These are phyloP conservation scores for Sporothrix humicola DNA, from an alignment of 2,329 filamentous ascomycete species.

Conservation along the genomic window DNA sequence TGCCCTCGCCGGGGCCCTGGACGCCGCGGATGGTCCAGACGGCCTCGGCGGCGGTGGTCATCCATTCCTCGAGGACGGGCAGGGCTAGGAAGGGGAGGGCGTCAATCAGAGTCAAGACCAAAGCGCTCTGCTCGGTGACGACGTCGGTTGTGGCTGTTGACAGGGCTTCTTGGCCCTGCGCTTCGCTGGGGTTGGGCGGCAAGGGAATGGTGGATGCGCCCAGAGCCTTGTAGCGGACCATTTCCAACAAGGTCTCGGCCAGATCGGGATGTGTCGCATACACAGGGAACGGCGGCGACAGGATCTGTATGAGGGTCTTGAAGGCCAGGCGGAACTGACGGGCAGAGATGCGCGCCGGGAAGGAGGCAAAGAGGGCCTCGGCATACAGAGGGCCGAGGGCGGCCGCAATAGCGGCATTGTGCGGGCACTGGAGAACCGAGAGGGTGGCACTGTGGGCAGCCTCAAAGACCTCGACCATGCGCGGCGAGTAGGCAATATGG, in stretches of 20 bases:
- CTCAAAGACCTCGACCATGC: constrained; percentile 73
- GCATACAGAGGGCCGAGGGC: constrained; percentile 82
- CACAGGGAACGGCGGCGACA: constrained; percentile 78
- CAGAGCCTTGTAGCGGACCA: constrained; percentile 70
- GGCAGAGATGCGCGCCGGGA: constrained; percentile 77
- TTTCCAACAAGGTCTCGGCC: constrained; percentile 80
- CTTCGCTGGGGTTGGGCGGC: constrained; percentile 32
- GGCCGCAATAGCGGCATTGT: constrained; percentile 73
- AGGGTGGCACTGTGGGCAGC: constrained; percentile 83
- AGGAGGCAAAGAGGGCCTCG: constrained; percentile 77
- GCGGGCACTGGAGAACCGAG: constrained; percentile 78
- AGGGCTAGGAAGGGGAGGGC: constrained; percentile 75
- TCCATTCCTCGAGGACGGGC: constrained; percentile 77
- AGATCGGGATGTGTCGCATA: constrained; percentile 75
- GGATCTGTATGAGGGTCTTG: constrained; percentile 80
- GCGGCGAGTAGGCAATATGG: constrained; percentile 48
- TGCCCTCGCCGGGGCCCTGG: constrained; percentile 48
- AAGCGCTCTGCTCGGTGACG: constrained; percentile 78
- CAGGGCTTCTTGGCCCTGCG: constrained; percentile 36
- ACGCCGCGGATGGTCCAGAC: constrained; percentile 64
- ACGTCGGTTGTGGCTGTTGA: constrained; percentile 39
- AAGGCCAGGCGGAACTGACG: constrained; percentile 90
- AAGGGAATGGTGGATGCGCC: constrained; percentile 54
- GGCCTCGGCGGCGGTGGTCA: constrained; percentile 71
- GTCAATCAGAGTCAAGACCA: constrained; percentile 79